phyloP scores from a whole-genome alignment of 2,329 filamentous ascomycete species.

The Cercospora beticola region DNA sequence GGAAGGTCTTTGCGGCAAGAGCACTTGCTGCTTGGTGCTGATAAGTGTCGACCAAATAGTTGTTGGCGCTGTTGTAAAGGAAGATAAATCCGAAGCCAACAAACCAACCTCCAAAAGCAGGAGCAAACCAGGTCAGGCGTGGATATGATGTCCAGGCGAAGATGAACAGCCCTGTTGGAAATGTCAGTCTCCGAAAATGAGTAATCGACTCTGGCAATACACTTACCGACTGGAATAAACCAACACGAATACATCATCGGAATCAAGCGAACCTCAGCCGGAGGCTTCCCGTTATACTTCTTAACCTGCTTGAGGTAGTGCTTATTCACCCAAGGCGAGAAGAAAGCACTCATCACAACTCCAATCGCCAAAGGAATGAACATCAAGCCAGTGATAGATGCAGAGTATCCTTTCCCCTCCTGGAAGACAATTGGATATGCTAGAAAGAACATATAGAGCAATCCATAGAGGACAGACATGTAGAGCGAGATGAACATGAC shows the following conservation, averaged over 20 bases:
- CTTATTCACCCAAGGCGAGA: conserved; percentile 67
- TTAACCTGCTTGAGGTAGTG: conserved; percentile 68
- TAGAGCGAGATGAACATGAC: conserved; percentile 81
- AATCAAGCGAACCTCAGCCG: conserved; percentile 73
- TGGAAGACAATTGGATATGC: conserved; percentile 65
- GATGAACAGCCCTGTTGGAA: conserved; percentile 57
- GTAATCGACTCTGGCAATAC: neutral
- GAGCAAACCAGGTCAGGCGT: conserved; percentile 67
- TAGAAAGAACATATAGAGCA: conserved; percentile 63
- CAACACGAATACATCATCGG: conserved; percentile 61
- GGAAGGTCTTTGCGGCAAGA: conserved; percentile 39
- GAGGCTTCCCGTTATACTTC: conserved; percentile 69
- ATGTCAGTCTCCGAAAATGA: neutral
- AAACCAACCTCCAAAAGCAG: conserved; percentile 41
- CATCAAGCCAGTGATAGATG: conserved; percentile 77
- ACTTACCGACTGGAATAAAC: conserved; percentile 57
- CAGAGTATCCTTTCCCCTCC: conserved; percentile 73
- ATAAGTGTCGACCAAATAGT: conserved; percentile 61
- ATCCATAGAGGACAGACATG: conserved; percentile 44
- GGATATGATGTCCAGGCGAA: conserved; percentile 70
- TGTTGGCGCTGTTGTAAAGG: conserved; percentile 41
- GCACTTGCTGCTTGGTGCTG: conserved; percentile 64
- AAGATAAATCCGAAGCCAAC: conserved; percentile 39
- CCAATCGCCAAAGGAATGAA: conserved; percentile 35
- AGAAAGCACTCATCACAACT: conserved; percentile 31